Percentiles rank a stretch among this genome's conserved stretches.
These are phyloP conservation scores for Tulasnella calospora DNA, from an alignment of 768 basidiomycete genomes.

Conservation along the genomic window DNA sequence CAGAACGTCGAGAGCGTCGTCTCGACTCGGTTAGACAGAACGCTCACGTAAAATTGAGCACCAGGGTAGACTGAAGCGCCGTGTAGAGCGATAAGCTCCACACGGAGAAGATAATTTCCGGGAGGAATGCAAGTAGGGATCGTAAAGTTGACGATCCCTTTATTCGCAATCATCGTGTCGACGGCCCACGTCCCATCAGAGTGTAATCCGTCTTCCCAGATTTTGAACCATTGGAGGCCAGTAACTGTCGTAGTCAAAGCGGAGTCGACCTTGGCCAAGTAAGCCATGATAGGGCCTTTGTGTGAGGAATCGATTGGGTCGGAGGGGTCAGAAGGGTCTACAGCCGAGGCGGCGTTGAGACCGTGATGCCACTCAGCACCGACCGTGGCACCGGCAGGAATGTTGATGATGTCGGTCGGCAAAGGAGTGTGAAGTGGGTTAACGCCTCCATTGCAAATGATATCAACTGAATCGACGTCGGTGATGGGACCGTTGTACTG, in stretches of 20 bases:
- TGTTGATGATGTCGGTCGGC: constrained; percentile 40
- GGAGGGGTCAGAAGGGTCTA: constrained; percentile 39
- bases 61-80: constrained; percentile 31
- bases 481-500: constrained; percentile 45
- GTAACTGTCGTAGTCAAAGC: constrained; percentile 42
- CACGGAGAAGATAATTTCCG: constrained; percentile 49
- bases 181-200: constrained; percentile 42
- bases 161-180: constrained; percentile 46
- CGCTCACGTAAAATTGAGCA: constrained; percentile 52
- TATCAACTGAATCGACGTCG: constrained; percentile 50
- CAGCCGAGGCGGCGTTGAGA: constrained; percentile 30
- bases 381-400: constrained; percentile 50
- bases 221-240: constrained; percentile 25
- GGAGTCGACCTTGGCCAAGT: constrained; percentile 41
- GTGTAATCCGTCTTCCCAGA: constrained; percentile 20
- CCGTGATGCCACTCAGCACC: constrained; percentile 55
- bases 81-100: constrained; percentile 35
- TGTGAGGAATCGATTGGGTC: constrained; percentile 41
- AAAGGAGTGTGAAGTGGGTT: constrained; percentile 43
- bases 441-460: constrained; percentile 58
- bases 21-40: constrained; percentile 36
- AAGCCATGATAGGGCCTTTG: constrained; percentile 47
- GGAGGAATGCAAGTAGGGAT: constrained; percentile 46
- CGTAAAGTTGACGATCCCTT: constrained; percentile 49
- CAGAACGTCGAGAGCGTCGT: constrained; percentile 43